Conservation (phyloP, 176 grass and related monocot genomes). For the Tillandsia leiboldiana region DNA sequence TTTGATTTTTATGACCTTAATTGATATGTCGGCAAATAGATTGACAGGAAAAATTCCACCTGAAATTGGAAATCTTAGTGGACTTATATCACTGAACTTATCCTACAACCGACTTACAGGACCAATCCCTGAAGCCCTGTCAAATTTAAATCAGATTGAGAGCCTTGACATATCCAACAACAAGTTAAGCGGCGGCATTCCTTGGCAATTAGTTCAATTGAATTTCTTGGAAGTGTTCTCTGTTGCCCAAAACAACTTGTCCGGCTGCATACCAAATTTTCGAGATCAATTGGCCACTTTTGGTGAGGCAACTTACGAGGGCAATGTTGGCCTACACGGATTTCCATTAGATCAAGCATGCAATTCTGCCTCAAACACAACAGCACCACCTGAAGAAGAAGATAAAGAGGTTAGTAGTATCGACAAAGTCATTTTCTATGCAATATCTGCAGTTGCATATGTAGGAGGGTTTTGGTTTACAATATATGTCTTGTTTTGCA, state of each 20-base stretch:
- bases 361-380: background rate
- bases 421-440: background rate
- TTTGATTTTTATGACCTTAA: background rate
- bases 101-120: conserved; percentile 15
- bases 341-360: background rate
- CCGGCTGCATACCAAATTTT: conserved; percentile 18
- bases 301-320: conserved; percentile 3
- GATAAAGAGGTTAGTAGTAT: background rate
- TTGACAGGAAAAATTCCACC: conserved; percentile 10
- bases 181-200: background rate
- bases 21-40: conserved; percentile 23
- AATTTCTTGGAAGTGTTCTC: too few species aligned
- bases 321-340: conserved; percentile 12
- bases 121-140: conserved; percentile 7
- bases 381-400: background rate
- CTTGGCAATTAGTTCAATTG: too few species aligned
- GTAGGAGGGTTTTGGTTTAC: conserved; percentile 11
- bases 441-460: background rate
- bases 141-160: conserved; percentile 6
- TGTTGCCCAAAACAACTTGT: conserved; percentile 19
- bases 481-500: background rate
- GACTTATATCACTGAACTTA: conserved; percentile 16
- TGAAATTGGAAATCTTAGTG: conserved; percentile 13
- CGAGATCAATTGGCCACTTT: conserved; percentile 17
- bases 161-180: conserved; percentile 31